A percentile compares a stretch with the other conserved stretches of the same genome.
phyloP scores from a whole-genome alignment of 2,329 filamentous ascomycete genomes.

The Dothideomycetidae sp. region DNA sequence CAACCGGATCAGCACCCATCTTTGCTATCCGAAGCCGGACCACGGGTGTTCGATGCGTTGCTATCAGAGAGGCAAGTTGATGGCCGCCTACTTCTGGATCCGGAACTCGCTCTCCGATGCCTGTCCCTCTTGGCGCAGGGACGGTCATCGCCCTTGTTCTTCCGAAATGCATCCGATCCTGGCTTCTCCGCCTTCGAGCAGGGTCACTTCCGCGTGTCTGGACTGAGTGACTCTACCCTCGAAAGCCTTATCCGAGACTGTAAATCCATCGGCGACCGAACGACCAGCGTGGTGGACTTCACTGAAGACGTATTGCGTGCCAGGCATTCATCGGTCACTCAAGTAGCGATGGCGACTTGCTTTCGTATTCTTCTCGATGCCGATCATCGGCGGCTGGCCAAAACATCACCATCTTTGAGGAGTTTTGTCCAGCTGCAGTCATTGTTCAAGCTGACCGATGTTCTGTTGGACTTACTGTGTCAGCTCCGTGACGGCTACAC shows the following conservation, averaged over 20 bases:
- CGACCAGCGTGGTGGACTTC: neutral
- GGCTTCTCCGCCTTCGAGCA: neutral
- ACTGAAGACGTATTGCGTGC: neutral
- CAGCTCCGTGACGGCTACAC: neutral
- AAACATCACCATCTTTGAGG: neutral
- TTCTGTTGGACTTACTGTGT: neutral
- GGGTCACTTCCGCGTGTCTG: neutral
- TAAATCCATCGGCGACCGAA: neutral
- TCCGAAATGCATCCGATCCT: neutral
- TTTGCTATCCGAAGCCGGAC: neutral
- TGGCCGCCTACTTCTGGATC: neutral
- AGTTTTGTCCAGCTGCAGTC: neutral
- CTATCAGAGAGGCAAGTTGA: neutral
- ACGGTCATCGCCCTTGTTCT: neutral
- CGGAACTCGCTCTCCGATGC: neutral
- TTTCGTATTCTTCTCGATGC: neutral
- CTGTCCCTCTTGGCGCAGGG: neutral
- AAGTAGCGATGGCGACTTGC: neutral
- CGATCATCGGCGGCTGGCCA: neutral
- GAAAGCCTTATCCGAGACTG: neutral
- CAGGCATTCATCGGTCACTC: neutral
- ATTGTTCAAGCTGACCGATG: neutral
- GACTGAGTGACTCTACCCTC: neutral
- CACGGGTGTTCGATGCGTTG: neutral
- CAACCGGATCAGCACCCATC: neutral